phyloP scores from a whole-genome alignment of 2,329 filamentous ascomycete species.

The Trichophyton benhamiae region DNA sequence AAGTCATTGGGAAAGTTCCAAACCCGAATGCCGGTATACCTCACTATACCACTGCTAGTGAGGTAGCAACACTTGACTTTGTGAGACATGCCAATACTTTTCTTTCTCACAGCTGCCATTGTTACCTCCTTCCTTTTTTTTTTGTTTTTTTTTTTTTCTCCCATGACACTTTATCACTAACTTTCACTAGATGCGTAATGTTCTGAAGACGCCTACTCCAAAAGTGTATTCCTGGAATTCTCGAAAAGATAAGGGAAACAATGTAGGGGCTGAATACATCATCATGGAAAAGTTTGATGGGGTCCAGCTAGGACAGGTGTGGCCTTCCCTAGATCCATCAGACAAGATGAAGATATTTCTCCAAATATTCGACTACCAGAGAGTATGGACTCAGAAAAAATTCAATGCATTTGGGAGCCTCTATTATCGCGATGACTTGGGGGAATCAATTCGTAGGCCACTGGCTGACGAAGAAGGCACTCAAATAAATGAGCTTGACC shows the following conservation, averaged over 20 bases:
- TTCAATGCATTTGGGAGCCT: constrained; percentile 21
- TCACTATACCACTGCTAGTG: constrained; percentile 21
- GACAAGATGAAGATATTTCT: constrained; percentile 18
- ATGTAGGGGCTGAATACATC: constrained; percentile 15
- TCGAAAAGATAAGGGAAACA: constrained; percentile 12
- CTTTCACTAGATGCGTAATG: not conserved
- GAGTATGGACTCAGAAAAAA: constrained; percentile 20
- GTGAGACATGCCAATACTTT: not conserved
- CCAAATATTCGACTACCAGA: constrained; percentile 21
- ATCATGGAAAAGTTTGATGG: constrained; percentile 23
- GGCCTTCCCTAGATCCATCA: constrained; percentile 19
- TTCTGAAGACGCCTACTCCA: constrained; percentile 5
- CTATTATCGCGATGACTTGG: constrained; percentile 16
- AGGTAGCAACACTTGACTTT: constrained; percentile 30
- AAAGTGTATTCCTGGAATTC: constrained; percentile 10
- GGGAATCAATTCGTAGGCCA: constrained; percentile 6
- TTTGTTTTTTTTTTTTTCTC: not conserved
- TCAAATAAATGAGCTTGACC: not conserved
- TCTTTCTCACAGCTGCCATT: not conserved
- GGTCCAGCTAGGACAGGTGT: constrained; percentile 19
- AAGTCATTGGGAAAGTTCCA: constrained; percentile 10
- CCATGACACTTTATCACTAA: not conserved
- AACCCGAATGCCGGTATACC: constrained; percentile 10
- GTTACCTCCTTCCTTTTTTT: not conserved
- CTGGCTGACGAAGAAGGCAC: not conserved